Base-by-base conservation (phyloP, 2,329 filamentous ascomycete genomes). In the Alternaria sp. region DNA sequence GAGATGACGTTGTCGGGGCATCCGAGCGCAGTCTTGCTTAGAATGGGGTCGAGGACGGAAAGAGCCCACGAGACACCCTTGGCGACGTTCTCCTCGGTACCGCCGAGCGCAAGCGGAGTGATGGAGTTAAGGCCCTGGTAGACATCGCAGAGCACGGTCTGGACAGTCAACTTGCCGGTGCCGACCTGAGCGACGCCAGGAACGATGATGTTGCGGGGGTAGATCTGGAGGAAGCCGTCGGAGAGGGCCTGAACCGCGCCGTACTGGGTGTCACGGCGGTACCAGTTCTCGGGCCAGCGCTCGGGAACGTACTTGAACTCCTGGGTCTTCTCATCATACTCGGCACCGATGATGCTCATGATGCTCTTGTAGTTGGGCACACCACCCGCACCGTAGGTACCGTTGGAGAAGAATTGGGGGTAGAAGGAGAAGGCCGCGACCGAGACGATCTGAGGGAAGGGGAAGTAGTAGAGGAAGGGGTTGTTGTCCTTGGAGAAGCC, bases 231-330 rank as follows among this genome's bases (percentile, higher is more conserved):
- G 57, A 78, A 77, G 6, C 64, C 77, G 28, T 80, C 76, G 21
- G 70, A 69, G 32, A 81, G 57, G 8, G 76, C 70, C 45, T 69
- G 75, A 3, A 84, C 72, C 8, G 85, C 74, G 23, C 81, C 81
- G 61, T 85, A 87, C 51, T 85, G 84, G 0, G 80, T 75, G 0
- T 80, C 77, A 4, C 77, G 77, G 50, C 81, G 80, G 74, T 84
- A 87, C 82, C 84, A 87, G 74, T 86, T 86, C 49, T 84, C 80
- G 0, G 85, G 85, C 58, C 86, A 86, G 12, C 80, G 79, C 68
- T 87, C 85, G 66, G 81, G 81, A 19, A 85, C 85, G 19, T 80
- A 74, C 15, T 80, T 81, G 69, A 86, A 86, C 51, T 81, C 77
- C 9, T 78, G 80, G 5, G 83, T 76, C 6, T 79, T 73, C 40